These are phyloP conservation scores for Saccharomyces cerevisiae DNA, from an alignment of 805 yeast genomes.

Conservation along the genomic window DNA sequence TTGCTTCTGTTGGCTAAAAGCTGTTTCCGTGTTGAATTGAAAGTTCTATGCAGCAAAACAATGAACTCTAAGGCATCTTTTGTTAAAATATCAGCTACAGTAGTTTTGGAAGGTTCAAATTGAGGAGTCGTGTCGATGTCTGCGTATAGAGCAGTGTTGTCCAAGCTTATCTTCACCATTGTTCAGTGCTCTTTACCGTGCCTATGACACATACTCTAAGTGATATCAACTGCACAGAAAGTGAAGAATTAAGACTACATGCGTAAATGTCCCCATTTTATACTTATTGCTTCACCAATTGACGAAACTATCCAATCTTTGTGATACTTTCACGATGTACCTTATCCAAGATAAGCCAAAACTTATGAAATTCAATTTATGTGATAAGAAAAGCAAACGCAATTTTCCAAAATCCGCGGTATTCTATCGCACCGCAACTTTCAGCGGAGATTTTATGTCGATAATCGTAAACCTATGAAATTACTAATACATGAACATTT, in stretches of 20 bases:
- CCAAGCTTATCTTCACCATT: conserved; percentile 19
- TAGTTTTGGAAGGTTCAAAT: conserved; percentile 30
- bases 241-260: background rate
- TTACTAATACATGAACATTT: background rate
- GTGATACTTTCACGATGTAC: background rate
- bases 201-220: background rate
- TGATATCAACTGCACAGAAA: background rate
- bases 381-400: background rate
- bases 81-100: conserved; percentile 33
- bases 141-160: conserved; percentile 30
- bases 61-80: conserved; percentile 52
- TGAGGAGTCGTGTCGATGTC: conserved; percentile 23
- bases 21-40: conserved; percentile 52
- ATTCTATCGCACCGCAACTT: background rate
- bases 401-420: background rate
- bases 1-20: conserved; percentile 53
- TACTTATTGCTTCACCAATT: background rate
- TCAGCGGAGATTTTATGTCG: background rate
- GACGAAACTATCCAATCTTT: background rate
- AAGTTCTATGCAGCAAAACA: conserved; percentile 65
- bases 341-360: background rate
- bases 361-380: background rate
- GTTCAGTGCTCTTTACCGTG: background rate
- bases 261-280: background rate
- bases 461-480: background rate